Percentiles rank a stretch among this genome's conserved stretches.
Conservation (phyloP, 2,329 filamentous ascomycete species). For the Hortaea sp. region DNA sequence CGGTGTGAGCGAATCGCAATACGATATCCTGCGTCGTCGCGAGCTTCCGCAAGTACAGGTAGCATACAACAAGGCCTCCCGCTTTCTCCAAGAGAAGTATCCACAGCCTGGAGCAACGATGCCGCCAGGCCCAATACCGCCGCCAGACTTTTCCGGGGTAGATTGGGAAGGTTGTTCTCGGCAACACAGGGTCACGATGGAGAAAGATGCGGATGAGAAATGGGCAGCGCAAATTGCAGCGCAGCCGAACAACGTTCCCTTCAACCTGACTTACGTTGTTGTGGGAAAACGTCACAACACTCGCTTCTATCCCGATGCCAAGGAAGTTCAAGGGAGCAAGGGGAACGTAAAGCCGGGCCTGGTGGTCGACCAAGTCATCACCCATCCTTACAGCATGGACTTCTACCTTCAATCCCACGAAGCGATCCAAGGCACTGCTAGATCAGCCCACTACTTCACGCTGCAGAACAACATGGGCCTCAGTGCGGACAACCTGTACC, state of each 20-base stretch:
- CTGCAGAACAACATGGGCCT: conserved; percentile 1
- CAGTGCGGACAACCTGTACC: not conserved
- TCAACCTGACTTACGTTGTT: not conserved
- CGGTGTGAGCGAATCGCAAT: conserved; percentile 4
- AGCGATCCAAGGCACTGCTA: conserved; percentile 6
- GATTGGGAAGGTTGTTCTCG: no score
- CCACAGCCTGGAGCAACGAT: no score
- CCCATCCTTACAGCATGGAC: conserved; percentile 6
- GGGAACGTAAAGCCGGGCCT: conserved; percentile 7
- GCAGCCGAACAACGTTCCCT: not conserved
- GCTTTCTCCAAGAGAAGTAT: no score
- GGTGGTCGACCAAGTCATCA: conserved; percentile 10
- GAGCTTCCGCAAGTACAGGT: not conserved
- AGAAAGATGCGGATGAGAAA: no score
- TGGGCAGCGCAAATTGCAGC: not conserved
- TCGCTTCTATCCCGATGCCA: not conserved
- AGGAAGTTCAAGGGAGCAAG: no score
- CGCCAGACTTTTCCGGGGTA: no score
- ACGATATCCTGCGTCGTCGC: not conserved
- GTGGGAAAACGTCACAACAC: not conserved
- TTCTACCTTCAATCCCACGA: conserved; percentile 15
- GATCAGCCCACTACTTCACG: conserved; percentile 9
- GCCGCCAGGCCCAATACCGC: no score
- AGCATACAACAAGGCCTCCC: no score
- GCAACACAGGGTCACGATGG: no score